phyloP scores from a whole-genome alignment of 2,329 filamentous ascomycete species.

The Coniella lustricola region DNA sequence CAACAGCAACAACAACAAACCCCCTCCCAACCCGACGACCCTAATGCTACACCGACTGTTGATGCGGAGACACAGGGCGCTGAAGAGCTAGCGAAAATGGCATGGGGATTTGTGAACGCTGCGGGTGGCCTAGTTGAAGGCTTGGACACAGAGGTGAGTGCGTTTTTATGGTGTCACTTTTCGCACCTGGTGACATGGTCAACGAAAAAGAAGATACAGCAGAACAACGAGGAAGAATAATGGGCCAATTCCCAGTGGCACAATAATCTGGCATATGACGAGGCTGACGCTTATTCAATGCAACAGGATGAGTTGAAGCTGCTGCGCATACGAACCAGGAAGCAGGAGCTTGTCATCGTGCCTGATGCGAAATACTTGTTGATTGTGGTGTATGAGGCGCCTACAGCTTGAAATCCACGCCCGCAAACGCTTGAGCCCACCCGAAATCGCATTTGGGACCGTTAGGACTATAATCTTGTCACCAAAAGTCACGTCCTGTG shows the following conservation, averaged over 20 bases:
- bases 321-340: constrained; percentile 71
- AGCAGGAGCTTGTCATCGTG: constrained; percentile 77
- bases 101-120: constrained; percentile 67
- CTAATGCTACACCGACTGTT: constrained; percentile 32
- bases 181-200: background rate
- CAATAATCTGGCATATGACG: too few relatives aligned
- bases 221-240: too few relatives aligned
- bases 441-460: too few relatives aligned
- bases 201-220: background rate
- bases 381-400: constrained; percentile 76
- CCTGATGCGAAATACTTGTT: constrained; percentile 74
- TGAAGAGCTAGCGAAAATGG: constrained; percentile 67
- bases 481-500: too few relatives aligned
- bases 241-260: background rate
- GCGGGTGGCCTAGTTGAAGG: constrained; percentile 65
- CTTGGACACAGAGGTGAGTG: constrained; percentile 59
- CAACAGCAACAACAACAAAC: constrained; percentile 11
- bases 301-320: constrained; percentile 67
- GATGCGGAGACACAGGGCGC: constrained; percentile 50
- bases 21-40: constrained; percentile 24
- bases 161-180: too few relatives aligned
- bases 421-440: background rate
- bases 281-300: constrained; percentile 1
- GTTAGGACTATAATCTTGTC: too few relatives aligned
- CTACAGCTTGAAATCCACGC: constrained; percentile 46